phyloP scores from a whole-genome alignment of 2,329 filamentous ascomycete species.

The Nemania serpens region DNA sequence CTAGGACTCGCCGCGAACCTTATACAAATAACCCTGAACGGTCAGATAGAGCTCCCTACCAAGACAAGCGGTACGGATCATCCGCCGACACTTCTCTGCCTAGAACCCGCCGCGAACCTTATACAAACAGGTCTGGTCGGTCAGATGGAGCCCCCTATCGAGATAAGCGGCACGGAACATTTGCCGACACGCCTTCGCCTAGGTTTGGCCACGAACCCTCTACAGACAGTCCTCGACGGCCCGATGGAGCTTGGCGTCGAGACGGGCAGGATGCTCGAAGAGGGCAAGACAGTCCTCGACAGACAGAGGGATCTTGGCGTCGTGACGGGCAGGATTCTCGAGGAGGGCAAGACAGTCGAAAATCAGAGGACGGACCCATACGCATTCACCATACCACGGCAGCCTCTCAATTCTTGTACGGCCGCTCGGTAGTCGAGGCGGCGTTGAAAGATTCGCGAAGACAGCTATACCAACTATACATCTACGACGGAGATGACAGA shows the following conservation, averaged over 20 bases:
- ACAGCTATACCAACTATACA: slow-evolving; percentile 82
- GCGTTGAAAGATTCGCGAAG: slow-evolving; percentile 71
- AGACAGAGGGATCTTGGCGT: neutral
- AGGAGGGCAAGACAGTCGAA: neutral
- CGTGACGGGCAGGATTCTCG: neutral
- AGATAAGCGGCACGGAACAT: too few species aligned
- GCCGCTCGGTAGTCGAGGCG: slow-evolving; percentile 77
- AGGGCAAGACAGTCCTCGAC: too few species aligned
- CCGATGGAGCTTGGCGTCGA: too few species aligned
- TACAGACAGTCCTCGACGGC: too few species aligned
- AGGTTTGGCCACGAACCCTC: neutral
- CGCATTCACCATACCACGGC: slow-evolving; percentile 70
- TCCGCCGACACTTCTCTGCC: neutral
- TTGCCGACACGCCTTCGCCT: neutral
- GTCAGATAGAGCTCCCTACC: too few species aligned
- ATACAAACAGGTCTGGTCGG: too few species aligned
- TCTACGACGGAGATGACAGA: slow-evolving; percentile 65
- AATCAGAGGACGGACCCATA: slow-evolving; percentile 42
- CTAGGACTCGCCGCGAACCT: neutral
- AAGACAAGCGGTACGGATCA: too few species aligned
- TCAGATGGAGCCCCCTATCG: too few species aligned
- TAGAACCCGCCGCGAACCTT: neutral
- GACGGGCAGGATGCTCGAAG: too few species aligned
- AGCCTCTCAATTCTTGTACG: slow-evolving; percentile 90
- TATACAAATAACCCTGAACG: neutral